Percentiles rank a stretch among this genome's conserved stretches.
Conservation (phyloP, 352 stramenopile genomes). For the Halophytophthora batemanensis region DNA sequence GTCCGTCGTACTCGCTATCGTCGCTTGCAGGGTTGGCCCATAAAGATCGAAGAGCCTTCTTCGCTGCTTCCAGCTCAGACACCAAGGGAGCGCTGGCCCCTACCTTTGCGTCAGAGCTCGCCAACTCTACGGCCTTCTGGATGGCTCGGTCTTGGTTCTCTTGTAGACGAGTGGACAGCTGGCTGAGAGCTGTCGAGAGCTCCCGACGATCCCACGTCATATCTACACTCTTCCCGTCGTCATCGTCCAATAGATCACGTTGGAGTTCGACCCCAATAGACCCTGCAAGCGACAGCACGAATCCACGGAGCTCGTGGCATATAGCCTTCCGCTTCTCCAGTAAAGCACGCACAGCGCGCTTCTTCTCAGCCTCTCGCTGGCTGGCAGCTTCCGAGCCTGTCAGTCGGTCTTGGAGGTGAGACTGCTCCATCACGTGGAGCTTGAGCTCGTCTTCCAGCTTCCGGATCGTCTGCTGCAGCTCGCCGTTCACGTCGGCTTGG, state of each 20-base stretch:
- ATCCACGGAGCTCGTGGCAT: conserved; percentile 26
- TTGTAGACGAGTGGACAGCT: conserved; percentile 21
- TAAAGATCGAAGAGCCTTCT: conserved; percentile 35
- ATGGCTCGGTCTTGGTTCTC: conserved; percentile 27
- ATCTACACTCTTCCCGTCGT: conserved; percentile 9
- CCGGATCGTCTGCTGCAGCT: conserved; percentile 31
- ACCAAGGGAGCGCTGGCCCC: conserved; percentile 28
- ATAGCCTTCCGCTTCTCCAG: conserved; percentile 26
- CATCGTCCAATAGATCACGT: conserved; percentile 7
- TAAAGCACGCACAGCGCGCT: conserved; percentile 5
- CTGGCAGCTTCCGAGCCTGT: conserved; percentile 29
- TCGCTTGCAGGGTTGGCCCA: conserved; percentile 8
- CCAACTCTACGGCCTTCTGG: conserved; percentile 27
- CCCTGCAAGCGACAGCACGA: conserved; percentile 29
- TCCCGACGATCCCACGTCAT: conserved; percentile 23
- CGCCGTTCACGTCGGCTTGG: conserved; percentile 23
- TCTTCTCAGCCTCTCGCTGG: conserved; percentile 23
- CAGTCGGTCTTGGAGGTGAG: conserved; percentile 36
- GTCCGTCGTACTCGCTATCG: conserved; percentile 29
- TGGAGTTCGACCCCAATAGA: conserved; percentile 10
- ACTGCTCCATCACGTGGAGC: conserved; percentile 26
- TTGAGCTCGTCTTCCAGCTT: conserved; percentile 40
- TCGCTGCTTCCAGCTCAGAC: conserved; percentile 46
- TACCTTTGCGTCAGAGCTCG: conserved; percentile 21
- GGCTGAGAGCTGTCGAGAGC: conserved; percentile 34